Evolutionary conservation across 345 rosid genomes (phyloP).

Genomic region (Hibiscus trionum): DNA sequence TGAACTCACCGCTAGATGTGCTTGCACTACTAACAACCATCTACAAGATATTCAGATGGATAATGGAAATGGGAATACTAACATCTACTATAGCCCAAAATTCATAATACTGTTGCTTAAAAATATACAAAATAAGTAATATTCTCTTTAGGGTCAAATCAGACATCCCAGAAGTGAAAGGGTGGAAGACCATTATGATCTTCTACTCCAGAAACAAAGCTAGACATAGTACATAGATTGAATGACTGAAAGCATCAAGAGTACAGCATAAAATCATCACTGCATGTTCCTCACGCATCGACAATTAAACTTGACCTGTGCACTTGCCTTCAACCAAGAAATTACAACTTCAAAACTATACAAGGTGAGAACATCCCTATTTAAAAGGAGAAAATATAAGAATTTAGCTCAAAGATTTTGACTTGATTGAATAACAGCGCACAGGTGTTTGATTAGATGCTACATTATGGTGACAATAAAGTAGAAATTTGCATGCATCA

Average conservation of each 20-base stretch:
- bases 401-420: slow-evolving; percentile 25
- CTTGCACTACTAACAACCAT: background rate
- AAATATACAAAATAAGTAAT: slow-evolving; percentile 16
- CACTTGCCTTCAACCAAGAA: slow-evolving; percentile 31
- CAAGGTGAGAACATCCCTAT: slow-evolving; percentile 19
- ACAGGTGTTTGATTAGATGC: slow-evolving; percentile 31
- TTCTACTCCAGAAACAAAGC: background rate
- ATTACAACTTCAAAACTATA: slow-evolving; percentile 28
- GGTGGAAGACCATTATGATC: slow-evolving; percentile 5
- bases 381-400: slow-evolving; percentile 4
- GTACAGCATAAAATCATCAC: slow-evolving; percentile 12
- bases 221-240: slow-evolving; percentile 10
- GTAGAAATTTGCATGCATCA: slow-evolving; percentile 38
- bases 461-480: slow-evolving; percentile 27
- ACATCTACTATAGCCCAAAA: background rate
- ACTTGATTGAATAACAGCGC: slow-evolving; percentile 35
- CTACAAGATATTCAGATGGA: background rate
- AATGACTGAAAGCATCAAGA: slow-evolving; percentile 10
- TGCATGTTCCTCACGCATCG: slow-evolving; percentile 8
- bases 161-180: slow-evolving; percentile 12
- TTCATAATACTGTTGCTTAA: background rate
- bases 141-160: slow-evolving; percentile 18
- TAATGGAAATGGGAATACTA: background rate
- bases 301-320: slow-evolving; percentile 21
- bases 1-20: background rate